Conservation (phyloP, 1,139 yeast species). For the Kurtzmaniella quercitrusa region DNA sequence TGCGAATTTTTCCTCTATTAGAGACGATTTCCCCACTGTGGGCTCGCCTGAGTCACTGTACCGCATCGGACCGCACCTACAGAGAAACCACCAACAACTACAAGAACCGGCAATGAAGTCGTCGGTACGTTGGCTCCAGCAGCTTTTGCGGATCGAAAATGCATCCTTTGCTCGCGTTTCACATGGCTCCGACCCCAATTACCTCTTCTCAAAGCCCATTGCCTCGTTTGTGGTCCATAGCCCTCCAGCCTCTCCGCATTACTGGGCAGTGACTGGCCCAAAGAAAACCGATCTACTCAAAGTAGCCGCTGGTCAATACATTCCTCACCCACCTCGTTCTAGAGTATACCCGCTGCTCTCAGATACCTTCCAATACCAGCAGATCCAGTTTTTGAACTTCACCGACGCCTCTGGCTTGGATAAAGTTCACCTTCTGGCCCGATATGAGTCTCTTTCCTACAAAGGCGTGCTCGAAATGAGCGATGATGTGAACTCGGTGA, state of each 20-base stretch:
- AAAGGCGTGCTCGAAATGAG: conserved; percentile 57
- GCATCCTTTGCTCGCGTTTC: conserved; percentile 14
- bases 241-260: conserved; percentile 15
- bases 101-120: conserved; percentile 6
- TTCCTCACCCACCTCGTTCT: conserved; percentile 50
- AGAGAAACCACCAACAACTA: not conserved
- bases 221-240: conserved; percentile 19
- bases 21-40: no score
- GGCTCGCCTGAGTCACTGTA: no score
- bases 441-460: conserved; percentile 70
- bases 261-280: conserved; percentile 36
- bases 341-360: conserved; percentile 52
- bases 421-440: conserved; percentile 78
- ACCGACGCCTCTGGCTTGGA: conserved; percentile 49
- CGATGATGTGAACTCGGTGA: conserved; percentile 70
- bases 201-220: conserved; percentile 23
- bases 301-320: conserved; percentile 32
- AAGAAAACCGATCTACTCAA: conserved; percentile 30
- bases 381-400: conserved; percentile 52
- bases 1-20: no score
- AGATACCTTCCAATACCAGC: conserved; percentile 21
- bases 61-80: no score
- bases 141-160: conserved; percentile 14
- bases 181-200: conserved; percentile 6
- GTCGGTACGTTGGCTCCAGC: conserved; percentile 1